Base-by-base conservation (phyloP, 1,139 yeast species). In the Hyphopichia burtonii region DNA sequence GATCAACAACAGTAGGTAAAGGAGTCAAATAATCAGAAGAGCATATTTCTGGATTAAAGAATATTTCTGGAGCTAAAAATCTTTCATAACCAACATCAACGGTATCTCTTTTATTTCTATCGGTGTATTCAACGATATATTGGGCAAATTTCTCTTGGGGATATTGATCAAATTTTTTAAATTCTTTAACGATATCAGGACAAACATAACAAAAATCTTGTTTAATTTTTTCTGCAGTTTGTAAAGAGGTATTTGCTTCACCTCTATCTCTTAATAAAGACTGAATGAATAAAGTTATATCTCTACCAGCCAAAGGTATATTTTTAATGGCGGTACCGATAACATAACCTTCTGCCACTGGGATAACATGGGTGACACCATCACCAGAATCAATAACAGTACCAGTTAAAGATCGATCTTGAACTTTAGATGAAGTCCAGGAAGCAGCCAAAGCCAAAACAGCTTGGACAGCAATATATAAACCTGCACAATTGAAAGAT, bases 281-380 rank as follows among this genome's bases (percentile, higher is more conserved):
- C 70, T 93, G 99, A 53, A 93, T 91, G 63, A 94, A 93, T 53
- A 82, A 77, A 5, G 99, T 93, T 58, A 93, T 91, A 63, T 94
- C 99, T 66, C 99, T 83, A 55, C 99, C 99, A 1, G 99, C 99
- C 65, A 93, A 85, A 43, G 99, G 99, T 47, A 93, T 90, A 63
- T 93, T 91, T 61, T 94, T 93, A 62, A 93, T 93, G 37, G 98
- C 96, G 12, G 96, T 83, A 8, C 98, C 99, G 63, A 93, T 93
- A 34, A 94, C 99, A 60, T 93, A 93, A 43, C 99, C 99, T 68
- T 93, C 99, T 18, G 99, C 99, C 33, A 93, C 99, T 11, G 99
- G 99, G 47, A 94, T 93, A 41, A 93, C 99, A 65, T 93, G 99
- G 9, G 99, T 93, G 3, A 93, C 96, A 71, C 96, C 96, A 59